Evolutionary conservation across 2,329 filamentous ascomycete species (phyloP), one percentile per base, ranked within the genome.

Genomic region (Ceratocystis diversiconidia): DNA sequence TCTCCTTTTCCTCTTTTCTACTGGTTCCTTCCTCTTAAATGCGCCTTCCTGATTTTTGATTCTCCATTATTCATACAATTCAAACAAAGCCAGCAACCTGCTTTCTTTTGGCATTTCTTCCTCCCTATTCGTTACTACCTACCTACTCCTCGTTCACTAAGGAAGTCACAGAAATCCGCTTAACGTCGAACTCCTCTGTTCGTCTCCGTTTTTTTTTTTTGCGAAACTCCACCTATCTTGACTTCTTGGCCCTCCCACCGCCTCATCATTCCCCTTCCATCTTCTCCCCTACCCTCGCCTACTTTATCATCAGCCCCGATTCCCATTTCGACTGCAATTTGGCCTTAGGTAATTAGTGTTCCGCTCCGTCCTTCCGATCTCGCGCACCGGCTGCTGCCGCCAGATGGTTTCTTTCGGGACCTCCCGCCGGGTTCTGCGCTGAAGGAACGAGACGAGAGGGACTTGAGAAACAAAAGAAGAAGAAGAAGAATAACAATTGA

Each of bases 381-480:
- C 25, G 30, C 44, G 25, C 61, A 50, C 44, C 41, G 46, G 62
- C 62, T 64, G 30, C 48, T 15, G 61, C 61, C 61, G 61, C 43
- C 61, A 62, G 46, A 62, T 62, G 61, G 44, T 62, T 44, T 46
- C 41, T 46, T 62, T 62, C 25, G 61, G 43, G 61, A 52, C 46
- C 44, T 62, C 61, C 61, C 61, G 61, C 61, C 41, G 61, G 61
- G 61, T 43, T 30, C 61, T 62, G 61, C 61, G 61, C 44, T 62
- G 61, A 62, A 62, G 25, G 52, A 59, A 59, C 52, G 17, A 59
- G 28, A 59, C 52, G 7, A 59, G 28, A 59, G 52, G 28, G 52
- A 59, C 52, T 19, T n/a, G 15, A 59, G 25, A 15, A 19, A 59
- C 28, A 59, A 28, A 52, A 52, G 5, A 59, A 59, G 15, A 32